A percentile compares a stretch with the other conserved stretches of the same genome.
Conservation (phyloP, 2,329 filamentous ascomycete genomes). For the Shiraia sp. region DNA sequence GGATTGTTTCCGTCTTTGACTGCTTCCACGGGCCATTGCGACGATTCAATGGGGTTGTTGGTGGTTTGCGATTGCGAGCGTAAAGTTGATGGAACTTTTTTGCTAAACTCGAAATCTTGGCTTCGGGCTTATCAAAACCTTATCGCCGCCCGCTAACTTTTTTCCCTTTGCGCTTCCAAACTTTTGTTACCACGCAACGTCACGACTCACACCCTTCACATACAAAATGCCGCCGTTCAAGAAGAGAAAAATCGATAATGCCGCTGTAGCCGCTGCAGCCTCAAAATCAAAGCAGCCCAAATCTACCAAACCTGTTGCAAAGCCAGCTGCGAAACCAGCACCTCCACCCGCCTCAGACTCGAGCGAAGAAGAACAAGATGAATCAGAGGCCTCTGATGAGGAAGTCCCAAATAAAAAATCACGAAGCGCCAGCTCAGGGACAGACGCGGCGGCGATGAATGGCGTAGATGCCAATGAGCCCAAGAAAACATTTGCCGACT, state of each 20-base stretch:
- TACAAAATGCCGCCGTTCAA: conserved; percentile 47
- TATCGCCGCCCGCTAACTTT: conserved; percentile 22
- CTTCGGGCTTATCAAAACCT: conserved; percentile 14
- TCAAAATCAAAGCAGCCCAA: conserved; percentile 20
- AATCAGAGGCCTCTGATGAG: conserved; percentile 7
- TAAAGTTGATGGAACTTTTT: conserved; percentile 15
- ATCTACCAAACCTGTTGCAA: conserved; percentile 12
- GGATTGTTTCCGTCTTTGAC: conserved; percentile 40
- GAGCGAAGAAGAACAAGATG: conserved; percentile 24
- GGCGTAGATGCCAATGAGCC: conserved; percentile 26
- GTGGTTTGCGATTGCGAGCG: conserved; percentile 2
- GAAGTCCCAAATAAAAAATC: conserved; percentile 6
- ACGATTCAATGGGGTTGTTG: conserved; percentile 5
- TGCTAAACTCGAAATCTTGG: conserved; percentile 24
- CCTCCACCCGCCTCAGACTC: conserved; percentile 27
- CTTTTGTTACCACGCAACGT: not conserved
- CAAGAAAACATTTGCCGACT: conserved; percentile 68
- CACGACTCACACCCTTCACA: conserved; percentile 7
- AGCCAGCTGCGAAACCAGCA: conserved; percentile 2
- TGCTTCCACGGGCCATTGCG: conserved; percentile 37
- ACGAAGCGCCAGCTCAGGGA: not conserved
- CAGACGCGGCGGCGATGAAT: not conserved
- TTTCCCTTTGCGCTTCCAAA: conserved; percentile 6
- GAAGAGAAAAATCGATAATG: conserved; percentile 46
- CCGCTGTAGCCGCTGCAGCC: conserved; percentile 4